Conservation (phyloP, 306 rosid genomes). For the Castanospermum australe region DNA sequence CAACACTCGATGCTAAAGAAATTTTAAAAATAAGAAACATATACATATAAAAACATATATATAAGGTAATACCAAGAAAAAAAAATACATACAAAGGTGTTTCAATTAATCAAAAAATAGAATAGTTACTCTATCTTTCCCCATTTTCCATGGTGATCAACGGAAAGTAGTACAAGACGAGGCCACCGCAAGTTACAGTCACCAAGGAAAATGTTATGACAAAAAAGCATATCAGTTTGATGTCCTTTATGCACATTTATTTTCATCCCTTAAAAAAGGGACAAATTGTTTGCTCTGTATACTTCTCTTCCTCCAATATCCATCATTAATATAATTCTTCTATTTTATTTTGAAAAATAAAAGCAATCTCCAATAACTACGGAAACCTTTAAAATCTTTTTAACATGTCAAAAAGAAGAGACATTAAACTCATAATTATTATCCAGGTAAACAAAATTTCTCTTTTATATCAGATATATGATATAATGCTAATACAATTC, state of each 20-base stretch:
- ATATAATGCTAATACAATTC: slow-evolving; percentile 1
- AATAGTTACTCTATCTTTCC: neutral
- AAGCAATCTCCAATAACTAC: neutral
- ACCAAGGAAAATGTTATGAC: neutral
- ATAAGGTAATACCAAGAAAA: neutral
- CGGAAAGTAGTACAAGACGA: neutral
- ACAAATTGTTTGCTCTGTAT: neutral
- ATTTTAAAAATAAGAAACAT: neutral
- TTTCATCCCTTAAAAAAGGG: neutral
- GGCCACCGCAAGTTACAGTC: neutral
- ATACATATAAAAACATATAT: neutral
- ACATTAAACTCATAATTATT: neutral
- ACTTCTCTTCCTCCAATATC: slow-evolving; percentile 5
- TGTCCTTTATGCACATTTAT: neutral
- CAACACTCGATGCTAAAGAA: neutral
- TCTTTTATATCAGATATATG: neutral
- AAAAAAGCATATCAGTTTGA: neutral
- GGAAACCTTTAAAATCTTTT: neutral
- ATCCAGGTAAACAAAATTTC: neutral
- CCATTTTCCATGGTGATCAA: slow-evolving; percentile 6
- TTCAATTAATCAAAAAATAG: neutral
- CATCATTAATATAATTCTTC: neutral
- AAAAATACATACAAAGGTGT: neutral
- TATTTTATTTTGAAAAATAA: neutral
- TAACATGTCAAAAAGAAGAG: slow-evolving; percentile 4